These are phyloP conservation scores for Podaxis mareebaensis DNA, from an alignment of 768 basidiomycete genomes.

Conservation along the genomic window DNA sequence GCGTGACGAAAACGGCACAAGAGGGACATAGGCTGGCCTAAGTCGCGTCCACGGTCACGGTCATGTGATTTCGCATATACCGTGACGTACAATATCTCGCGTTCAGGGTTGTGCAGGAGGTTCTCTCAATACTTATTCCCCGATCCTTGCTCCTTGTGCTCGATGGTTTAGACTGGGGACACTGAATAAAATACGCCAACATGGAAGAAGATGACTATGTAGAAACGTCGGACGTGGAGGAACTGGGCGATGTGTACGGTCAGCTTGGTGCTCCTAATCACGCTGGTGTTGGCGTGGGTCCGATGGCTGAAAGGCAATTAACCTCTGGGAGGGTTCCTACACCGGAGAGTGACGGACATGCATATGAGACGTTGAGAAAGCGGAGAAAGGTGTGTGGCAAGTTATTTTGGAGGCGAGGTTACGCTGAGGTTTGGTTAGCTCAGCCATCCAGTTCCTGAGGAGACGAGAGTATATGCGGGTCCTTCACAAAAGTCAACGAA, in stretches of 20 bases:
- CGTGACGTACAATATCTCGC: conserved; percentile 6
- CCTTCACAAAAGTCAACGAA: background rate
- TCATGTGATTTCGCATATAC: conserved; percentile 2
- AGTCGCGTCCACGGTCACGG: background rate
- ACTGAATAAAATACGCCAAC: background rate
- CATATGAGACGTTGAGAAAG: background rate
- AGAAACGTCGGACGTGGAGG: conserved; percentile 15
- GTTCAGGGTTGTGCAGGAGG: background rate
- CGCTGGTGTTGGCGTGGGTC: background rate
- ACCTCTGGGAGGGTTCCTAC: background rate
- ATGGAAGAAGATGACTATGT: conserved; percentile 10
- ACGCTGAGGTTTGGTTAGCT: conserved; percentile 4
- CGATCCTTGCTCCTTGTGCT: background rate
- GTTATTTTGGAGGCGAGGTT: background rate
- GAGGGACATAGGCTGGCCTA: background rate
- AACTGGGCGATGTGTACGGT: conserved; percentile 1
- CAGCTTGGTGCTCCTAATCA: background rate
- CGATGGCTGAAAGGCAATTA: background rate
- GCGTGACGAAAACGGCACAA: background rate
- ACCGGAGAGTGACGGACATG: background rate
- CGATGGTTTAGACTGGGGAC: background rate
- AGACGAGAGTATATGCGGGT: background rate
- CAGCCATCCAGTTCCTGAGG: background rate
- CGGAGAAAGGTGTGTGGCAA: conserved; percentile 5
- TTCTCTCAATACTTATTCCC: background rate